These are phyloP conservation scores for Colletotrichum sp. DNA, from an alignment of 2,329 filamentous ascomycete species.

Conservation along the genomic window DNA sequence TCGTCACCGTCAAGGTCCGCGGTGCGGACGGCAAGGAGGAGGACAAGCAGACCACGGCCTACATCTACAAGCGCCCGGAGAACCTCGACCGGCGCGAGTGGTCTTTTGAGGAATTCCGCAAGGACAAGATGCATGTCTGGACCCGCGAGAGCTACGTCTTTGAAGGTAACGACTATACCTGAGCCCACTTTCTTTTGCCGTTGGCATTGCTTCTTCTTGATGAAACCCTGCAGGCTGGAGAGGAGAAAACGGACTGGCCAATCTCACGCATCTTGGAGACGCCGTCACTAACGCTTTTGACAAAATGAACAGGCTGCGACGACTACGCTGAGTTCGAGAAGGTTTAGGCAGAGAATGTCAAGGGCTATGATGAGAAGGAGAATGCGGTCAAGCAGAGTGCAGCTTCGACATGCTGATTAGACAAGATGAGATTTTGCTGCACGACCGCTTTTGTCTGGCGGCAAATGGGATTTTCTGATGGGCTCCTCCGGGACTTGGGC, in stretches of 20 bases:
- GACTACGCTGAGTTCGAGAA: conserved; percentile 13
- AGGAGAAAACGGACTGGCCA: not conserved
- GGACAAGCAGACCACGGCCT: conserved; percentile 63
- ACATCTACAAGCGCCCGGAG: conserved; percentile 62
- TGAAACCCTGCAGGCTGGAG: not conserved
- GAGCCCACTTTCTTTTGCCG: not conserved
- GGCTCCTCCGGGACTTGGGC: not conserved
- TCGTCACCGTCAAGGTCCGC: conserved; percentile 55
- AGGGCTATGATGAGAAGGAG: not conserved
- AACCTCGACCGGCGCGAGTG: conserved; percentile 77
- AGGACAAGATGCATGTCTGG: conserved; percentile 70
- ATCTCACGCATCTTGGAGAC: not conserved
- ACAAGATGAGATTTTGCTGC: not conserved
- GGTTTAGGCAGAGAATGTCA: not conserved
- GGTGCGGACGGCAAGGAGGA: conserved; percentile 38
- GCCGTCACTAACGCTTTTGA: not conserved
- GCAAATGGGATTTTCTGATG: conserved; percentile 14
- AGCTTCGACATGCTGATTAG: not conserved
- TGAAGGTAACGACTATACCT: conserved; percentile 35
- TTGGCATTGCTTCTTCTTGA: not conserved
- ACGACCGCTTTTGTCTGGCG: not conserved
- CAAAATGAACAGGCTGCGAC: conserved; percentile 4
- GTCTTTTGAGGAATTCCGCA: conserved; percentile 85
- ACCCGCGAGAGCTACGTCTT: conserved; percentile 55
- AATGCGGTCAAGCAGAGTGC: not conserved